These are phyloP conservation scores for Taphrina confusa DNA, from an alignment of 1,139 yeast species.

Conservation along the genomic window DNA sequence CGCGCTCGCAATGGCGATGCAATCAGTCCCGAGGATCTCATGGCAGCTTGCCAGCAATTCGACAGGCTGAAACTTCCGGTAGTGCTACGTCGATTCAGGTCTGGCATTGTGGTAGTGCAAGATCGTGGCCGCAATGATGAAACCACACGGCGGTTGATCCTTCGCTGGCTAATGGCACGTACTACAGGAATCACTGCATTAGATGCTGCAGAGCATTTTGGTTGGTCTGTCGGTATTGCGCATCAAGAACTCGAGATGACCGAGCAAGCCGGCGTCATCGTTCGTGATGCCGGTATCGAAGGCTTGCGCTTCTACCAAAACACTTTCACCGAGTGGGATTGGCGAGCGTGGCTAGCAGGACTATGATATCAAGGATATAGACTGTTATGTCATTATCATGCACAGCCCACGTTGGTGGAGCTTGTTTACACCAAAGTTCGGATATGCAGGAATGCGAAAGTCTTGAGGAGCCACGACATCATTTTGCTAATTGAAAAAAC, in stretches of 20 bases:
- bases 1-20: conserved; percentile 61
- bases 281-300: conserved; percentile 65
- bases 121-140: conserved; percentile 48
- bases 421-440: too few species aligned
- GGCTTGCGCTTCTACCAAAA: conserved; percentile 47
- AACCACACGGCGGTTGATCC: conserved; percentile 41
- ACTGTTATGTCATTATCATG: too few species aligned
- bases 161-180: conserved; percentile 45
- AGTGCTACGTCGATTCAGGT: conserved; percentile 49
- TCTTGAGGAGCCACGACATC: too few species aligned
- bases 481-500: too few species aligned
- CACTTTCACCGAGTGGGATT: not conserved
- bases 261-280: conserved; percentile 58
- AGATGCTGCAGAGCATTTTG: conserved; percentile 57
- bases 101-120: conserved; percentile 54
- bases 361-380: too few species aligned
- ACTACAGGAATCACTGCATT: conserved; percentile 50
- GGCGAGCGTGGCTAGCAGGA: conserved; percentile 3
- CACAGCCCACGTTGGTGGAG: too few species aligned
- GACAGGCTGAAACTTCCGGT: conserved; percentile 53
- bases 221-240: conserved; percentile 70
- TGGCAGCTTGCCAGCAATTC: conserved; percentile 55
- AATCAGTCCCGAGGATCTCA: conserved; percentile 60
- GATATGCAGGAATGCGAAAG: too few species aligned
- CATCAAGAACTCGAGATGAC: conserved; percentile 65